These are phyloP conservation scores for Moesziomyces parantarcticus DNA, from an alignment of 1,284 basidiomycete genomes.

Conservation along the genomic window DNA sequence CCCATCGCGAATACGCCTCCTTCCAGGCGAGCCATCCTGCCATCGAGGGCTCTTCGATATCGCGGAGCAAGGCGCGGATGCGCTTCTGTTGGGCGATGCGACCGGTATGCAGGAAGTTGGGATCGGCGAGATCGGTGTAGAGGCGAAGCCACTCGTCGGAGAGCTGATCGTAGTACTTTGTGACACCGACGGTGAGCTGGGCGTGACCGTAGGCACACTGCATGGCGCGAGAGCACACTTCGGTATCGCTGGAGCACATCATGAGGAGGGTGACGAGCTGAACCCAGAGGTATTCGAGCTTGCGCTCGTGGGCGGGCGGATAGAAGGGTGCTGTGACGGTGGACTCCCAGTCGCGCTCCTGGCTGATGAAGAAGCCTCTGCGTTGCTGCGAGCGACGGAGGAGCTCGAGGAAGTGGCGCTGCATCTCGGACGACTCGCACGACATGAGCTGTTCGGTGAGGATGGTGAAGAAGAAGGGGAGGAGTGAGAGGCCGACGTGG, in stretches of 20 bases:
- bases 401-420: conserved; percentile 51
- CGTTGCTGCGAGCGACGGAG: conserved; percentile 33
- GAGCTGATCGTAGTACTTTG: conserved; percentile 32
- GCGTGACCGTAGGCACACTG: conserved; percentile 41
- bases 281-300: conserved; percentile 33
- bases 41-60: conserved; percentile 75
- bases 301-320: conserved; percentile 34
- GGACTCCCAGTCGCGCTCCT: conserved; percentile 14
- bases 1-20: conserved; percentile 80
- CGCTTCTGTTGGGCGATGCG: conserved; percentile 83
- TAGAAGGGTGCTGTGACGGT: conserved; percentile 24
- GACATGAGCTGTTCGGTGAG: conserved; percentile 46
- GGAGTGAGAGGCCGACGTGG: conserved; percentile 27
- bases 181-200: conserved; percentile 13
- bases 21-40: conserved; percentile 82
- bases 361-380: conserved; percentile 30
- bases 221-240: conserved; percentile 57
- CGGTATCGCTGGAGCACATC: conserved; percentile 60
- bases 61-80: conserved; percentile 77
- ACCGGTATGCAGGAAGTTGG: conserved; percentile 67
- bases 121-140: conserved; percentile 47
- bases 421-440: conserved; percentile 32
- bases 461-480: conserved; percentile 41
- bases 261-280: conserved; percentile 51
- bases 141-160: conserved; percentile 49